These are phyloP conservation scores for Stagonosporopsis vannaccii DNA, from an alignment of 2,329 filamentous ascomycete species.

Conservation along the genomic window DNA sequence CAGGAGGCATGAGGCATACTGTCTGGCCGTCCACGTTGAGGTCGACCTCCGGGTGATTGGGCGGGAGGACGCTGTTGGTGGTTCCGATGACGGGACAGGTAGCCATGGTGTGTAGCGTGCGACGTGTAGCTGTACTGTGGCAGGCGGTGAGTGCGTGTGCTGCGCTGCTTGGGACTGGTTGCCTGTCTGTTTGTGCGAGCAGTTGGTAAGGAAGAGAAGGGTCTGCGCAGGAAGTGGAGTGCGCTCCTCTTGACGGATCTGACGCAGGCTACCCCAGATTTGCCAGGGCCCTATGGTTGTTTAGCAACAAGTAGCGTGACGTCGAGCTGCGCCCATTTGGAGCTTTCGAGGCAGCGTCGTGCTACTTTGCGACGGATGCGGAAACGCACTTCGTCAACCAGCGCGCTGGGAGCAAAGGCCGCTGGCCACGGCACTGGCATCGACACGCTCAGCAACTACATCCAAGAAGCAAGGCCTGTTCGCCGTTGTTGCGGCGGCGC, in stretches of 20 bases:
- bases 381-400: background rate
- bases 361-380: background rate
- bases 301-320: constrained; percentile 13
- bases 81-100: constrained; percentile 52
- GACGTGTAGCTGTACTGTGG: background rate
- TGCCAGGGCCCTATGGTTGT: constrained; percentile 5
- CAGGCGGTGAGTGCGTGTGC: background rate
- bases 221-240: constrained; percentile 5
- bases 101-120: constrained; percentile 23
- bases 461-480: background rate
- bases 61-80: constrained; percentile 54
- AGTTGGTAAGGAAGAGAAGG: background rate
- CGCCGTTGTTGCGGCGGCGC: background rate
- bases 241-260: constrained; percentile 1
- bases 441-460: background rate
- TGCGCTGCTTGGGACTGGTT: background rate
- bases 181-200: background rate
- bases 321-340: constrained; percentile 2
- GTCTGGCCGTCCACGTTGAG: constrained; percentile 49
- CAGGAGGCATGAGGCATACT: constrained; percentile 8
- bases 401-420: background rate
- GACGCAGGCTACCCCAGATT: constrained; percentile 17
- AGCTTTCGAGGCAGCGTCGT: background rate
- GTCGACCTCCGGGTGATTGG: constrained; percentile 53
- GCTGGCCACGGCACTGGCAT: background rate